Percentiles rank a stretch among this genome's conserved stretches.
phyloP scores from a whole-genome alignment of 768 basidiomycete genomes.

The Suillus bovinus region DNA sequence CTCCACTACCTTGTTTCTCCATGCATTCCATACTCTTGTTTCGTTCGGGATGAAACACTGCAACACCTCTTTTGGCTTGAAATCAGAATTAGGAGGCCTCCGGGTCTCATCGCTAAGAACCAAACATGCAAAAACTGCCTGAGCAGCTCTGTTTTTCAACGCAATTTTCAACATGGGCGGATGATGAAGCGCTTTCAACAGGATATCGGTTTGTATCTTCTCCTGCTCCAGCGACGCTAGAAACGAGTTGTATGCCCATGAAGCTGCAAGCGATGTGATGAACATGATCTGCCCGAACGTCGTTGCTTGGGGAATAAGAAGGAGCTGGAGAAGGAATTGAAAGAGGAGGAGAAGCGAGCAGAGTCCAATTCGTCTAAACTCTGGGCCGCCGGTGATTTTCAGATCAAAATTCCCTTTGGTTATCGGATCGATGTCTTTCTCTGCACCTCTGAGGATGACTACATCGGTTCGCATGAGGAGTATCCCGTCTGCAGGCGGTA shows the following conservation, averaged over 20 bases:
- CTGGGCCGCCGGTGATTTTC: conserved; percentile 16
- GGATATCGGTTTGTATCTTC: conserved; percentile 25
- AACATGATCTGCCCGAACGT: conserved; percentile 40
- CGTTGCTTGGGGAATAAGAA: conserved; percentile 35
- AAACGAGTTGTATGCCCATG: conserved; percentile 37
- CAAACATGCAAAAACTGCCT: conserved; percentile 27
- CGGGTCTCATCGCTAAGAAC: conserved; percentile 16
- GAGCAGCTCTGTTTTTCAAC: conserved; percentile 11
- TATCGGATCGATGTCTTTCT: conserved; percentile 31
- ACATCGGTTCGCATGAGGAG: conserved; percentile 25
- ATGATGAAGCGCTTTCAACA: conserved; percentile 16
- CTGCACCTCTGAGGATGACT: conserved; percentile 32
- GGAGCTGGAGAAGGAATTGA: conserved; percentile 35
- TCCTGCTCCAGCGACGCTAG: conserved; percentile 39
- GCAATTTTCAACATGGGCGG: conserved; percentile 22
- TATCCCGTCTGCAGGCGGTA: conserved; percentile 34
- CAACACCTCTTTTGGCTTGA: conserved; percentile 11
- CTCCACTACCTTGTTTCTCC: conserved; percentile 25
- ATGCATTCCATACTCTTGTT: conserved; percentile 28
- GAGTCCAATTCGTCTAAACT: conserved; percentile 24
- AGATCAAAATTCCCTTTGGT: conserved; percentile 34
- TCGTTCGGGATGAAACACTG: conserved; percentile 27
- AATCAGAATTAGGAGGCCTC: conserved; percentile 2
- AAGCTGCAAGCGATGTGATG: conserved; percentile 30
- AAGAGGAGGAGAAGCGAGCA: conserved; percentile 33